Evolutionary conservation across 2,329 filamentous ascomycete genomes (phyloP), one percentile per base, ranked within the genome.

Genomic region (Aureobasidium sp.): DNA sequence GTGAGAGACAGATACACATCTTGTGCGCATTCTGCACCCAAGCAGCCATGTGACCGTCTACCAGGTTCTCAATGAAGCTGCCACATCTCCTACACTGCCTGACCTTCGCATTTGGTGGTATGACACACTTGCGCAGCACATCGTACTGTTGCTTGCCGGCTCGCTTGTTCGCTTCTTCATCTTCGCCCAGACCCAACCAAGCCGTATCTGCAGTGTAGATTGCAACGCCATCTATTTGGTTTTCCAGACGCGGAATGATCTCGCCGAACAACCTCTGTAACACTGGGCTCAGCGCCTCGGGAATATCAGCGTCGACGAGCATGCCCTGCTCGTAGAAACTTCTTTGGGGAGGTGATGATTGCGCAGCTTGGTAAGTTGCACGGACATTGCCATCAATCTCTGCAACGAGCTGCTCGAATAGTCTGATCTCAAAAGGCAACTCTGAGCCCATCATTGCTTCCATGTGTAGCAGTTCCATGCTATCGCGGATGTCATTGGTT

Each of bases 201-300:
- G 79, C 79, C 61, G 86, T 90, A 70, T 94, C 84, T 53, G 84
- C 83, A 73, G 91, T 88, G 74, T 89, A 89, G 53, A 96, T 78
- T 64, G 81, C 81, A 11, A 86, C 82, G 31, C 84, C 81, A 66
- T 94, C 85, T 12, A 86, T 80, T 60, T 82, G 78, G 5, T 77
- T 77, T 44, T 82, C 79, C 60, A 92, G 81, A 22, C 79, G 77
- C 0, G 77, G 78, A 31, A 91, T 74, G 0, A 74, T 77, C 22
- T 75, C 77, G 0, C 74, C 77, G 0, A 85, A 70, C 2, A 85
- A 71, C 5, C 73, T 73, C 24, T 73, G 70, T 0, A 84, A 76
- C 0, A 78, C 79, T 2, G 78, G 73, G 19, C 79, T 69, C 5
- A 85, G 74, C 1, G 81, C 74, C 0, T 77, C 73, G 0, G 83